Evolutionary conservation across 2,329 filamentous ascomycete species (phyloP).

Genomic region (Alternaria brassicicola): DNA sequence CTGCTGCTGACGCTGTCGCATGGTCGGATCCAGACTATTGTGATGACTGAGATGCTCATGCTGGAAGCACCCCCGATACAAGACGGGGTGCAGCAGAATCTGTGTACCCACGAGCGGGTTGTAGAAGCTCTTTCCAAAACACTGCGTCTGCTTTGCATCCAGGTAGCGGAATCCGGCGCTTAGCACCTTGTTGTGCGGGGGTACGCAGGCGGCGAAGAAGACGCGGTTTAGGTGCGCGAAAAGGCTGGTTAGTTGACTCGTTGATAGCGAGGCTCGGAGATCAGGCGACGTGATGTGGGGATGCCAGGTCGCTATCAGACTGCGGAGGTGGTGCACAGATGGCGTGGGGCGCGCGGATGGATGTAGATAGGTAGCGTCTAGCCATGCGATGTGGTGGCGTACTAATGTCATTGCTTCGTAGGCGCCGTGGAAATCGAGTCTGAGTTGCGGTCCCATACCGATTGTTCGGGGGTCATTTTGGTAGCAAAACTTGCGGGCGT

Average conservation of each 20-base stretch:
- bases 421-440: constrained; percentile 15
- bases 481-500: background rate
- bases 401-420: constrained; percentile 26
- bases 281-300: constrained; percentile 11
- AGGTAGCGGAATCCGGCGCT: constrained; percentile 19
- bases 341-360: background rate
- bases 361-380: constrained; percentile 19
- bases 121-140: constrained; percentile 19
- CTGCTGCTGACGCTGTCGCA: constrained; percentile 1
- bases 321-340: constrained; percentile 10
- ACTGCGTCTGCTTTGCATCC: constrained; percentile 1
- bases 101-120: constrained; percentile 22
- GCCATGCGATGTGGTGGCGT: constrained; percentile 21
- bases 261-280: constrained; percentile 14
- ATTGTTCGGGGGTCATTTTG: background rate
- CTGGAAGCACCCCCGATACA: constrained; percentile 11
- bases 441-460: constrained; percentile 2
- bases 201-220: constrained; percentile 18
- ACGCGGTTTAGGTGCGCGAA: constrained; percentile 18
- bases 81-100: constrained; percentile 16
- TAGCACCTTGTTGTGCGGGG: constrained; percentile 6
- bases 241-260: constrained; percentile 9
- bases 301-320: constrained; percentile 15
- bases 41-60: background rate
- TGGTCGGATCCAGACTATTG: background rate